phyloP scores from a whole-genome alignment of 1,284 basidiomycete genomes.

The Schizophyllum commune region DNA sequence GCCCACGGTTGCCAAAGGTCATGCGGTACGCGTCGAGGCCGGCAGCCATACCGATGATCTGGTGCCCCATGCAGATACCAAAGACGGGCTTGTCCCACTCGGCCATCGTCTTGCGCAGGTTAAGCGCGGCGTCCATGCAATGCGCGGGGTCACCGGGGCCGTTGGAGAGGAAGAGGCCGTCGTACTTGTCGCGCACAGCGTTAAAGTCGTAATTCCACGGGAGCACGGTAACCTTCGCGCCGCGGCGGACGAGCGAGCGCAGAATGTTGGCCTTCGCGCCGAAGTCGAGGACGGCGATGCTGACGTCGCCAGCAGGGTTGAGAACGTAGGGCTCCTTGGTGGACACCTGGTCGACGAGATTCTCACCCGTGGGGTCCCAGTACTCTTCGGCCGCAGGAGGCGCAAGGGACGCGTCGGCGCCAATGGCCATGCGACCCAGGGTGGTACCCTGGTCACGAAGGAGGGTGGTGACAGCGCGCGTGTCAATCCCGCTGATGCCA shows the following conservation, averaged over 20 bases:
- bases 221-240: conserved; percentile 89
- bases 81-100: conserved; percentile 95
- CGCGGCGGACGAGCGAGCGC: conserved; percentile 85
- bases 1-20: conserved; percentile 98
- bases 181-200: conserved; percentile 79
- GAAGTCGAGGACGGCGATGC: conserved; percentile 95
- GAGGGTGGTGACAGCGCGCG: conserved; percentile 90
- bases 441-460: conserved; percentile 97
- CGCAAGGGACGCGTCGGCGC: conserved; percentile 61
- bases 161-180: conserved; percentile 95
- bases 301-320: conserved; percentile 83
- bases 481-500: conserved; percentile 95
- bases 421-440: conserved; percentile 85
- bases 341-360: conserved; percentile 91
- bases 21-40: conserved; percentile 95
- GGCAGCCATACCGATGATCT: conserved; percentile 94
- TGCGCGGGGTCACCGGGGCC: conserved; percentile 93
- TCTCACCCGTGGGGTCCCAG: conserved; percentile 90
- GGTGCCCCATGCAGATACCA: conserved; percentile 99
- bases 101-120: conserved; percentile 72
- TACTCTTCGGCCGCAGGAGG: conserved; percentile 63
- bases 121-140: conserved; percentile 80
- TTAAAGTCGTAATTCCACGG: conserved; percentile 99
- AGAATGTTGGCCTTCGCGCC: conserved; percentile 96
- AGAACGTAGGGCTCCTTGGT: conserved; percentile 82